Conservation (phyloP, 306 rosid genomes). For the Myrica gale region DNA sequence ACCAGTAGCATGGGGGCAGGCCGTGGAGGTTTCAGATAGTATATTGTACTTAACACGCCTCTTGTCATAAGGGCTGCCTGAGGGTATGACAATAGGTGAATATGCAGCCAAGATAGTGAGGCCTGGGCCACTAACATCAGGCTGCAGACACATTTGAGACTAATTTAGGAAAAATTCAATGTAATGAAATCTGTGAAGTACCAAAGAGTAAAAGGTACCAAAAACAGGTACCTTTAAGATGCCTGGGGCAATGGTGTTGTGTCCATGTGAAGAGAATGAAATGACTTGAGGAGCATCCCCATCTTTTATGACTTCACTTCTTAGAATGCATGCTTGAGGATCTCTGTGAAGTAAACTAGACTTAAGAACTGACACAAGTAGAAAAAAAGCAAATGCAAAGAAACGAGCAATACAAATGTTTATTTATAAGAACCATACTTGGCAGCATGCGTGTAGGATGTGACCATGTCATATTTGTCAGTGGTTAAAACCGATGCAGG, state of each 20-base stretch:
- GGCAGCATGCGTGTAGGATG: too few species aligned
- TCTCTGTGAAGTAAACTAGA: too few species aligned
- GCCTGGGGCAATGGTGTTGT: conserved; percentile 11
- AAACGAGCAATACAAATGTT: too few species aligned
- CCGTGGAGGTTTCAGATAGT: conserved; percentile 35
- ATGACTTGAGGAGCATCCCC: conserved; percentile 21
- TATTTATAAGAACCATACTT: too few species aligned
- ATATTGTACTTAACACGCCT: conserved; percentile 17
- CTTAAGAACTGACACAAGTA: too few species aligned
- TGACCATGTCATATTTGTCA: too few species aligned
- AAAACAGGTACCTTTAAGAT: conserved; percentile 3
- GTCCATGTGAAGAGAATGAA: conserved; percentile 35
- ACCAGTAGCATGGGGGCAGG: conserved; percentile 38
- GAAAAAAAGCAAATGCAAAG: too few species aligned
- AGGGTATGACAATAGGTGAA: conserved; percentile 16
- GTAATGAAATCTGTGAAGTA: too few species aligned
- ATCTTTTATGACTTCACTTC: background rate
- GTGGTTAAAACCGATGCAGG: background rate
- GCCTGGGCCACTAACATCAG: conserved; percentile 37
- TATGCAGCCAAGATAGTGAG: conserved; percentile 33
- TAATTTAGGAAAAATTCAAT: too few species aligned
- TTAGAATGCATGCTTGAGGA: too few species aligned
- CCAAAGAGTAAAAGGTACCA: too few species aligned
- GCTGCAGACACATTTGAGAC: conserved; percentile 13
- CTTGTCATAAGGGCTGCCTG: background rate